Evolutionary conservation across 495 filamentous ascomycete species (phyloP).

Genomic region (Aspergillus asperescens): DNA sequence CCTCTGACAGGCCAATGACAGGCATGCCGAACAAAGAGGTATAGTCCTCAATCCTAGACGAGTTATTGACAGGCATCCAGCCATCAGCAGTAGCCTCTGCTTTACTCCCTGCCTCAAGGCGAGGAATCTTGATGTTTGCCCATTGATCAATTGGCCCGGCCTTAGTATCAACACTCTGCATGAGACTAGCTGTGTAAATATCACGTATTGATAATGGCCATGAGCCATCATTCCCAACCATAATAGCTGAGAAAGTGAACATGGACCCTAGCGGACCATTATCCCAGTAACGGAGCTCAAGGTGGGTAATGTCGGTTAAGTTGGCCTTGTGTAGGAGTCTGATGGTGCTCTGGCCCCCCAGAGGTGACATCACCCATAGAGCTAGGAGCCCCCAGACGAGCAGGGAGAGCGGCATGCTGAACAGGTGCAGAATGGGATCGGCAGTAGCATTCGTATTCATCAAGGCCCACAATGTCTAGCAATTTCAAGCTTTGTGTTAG

Average conservation of each 20-base stretch:
- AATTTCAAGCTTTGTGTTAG: neutral
- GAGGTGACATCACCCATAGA: conserved; percentile 13
- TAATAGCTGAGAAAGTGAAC: conserved; percentile 2
- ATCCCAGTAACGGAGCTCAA: conserved; percentile 15
- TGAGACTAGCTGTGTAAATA: conserved; percentile 12
- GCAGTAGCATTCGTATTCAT: conserved; percentile 15
- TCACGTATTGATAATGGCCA: conserved; percentile 16
- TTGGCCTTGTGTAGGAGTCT: conserved; percentile 11
- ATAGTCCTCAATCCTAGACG: neutral
- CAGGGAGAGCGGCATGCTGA: conserved; percentile 9
- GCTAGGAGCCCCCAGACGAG: conserved; percentile 7
- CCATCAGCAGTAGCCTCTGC: conserved; percentile 3
- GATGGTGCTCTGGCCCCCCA: conserved; percentile 10
- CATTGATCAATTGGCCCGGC: conserved; percentile 12
- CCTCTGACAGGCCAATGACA: neutral
- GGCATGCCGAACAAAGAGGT: conserved; percentile 15
- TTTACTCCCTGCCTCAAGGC: conserved; percentile 5
- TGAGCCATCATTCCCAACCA: conserved; percentile 3
- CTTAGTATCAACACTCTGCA: conserved; percentile 12
- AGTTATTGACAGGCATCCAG: conserved; percentile 9
- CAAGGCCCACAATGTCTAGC: conserved; percentile 13
- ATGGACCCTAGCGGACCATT: conserved; percentile 15
- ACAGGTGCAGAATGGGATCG: conserved; percentile 9
- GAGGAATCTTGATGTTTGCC: conserved; percentile 17
- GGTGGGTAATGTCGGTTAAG: neutral